Conservation (phyloP, 768 basidiomycete genomes). For the Chalciporus pseudorubinellus region DNA sequence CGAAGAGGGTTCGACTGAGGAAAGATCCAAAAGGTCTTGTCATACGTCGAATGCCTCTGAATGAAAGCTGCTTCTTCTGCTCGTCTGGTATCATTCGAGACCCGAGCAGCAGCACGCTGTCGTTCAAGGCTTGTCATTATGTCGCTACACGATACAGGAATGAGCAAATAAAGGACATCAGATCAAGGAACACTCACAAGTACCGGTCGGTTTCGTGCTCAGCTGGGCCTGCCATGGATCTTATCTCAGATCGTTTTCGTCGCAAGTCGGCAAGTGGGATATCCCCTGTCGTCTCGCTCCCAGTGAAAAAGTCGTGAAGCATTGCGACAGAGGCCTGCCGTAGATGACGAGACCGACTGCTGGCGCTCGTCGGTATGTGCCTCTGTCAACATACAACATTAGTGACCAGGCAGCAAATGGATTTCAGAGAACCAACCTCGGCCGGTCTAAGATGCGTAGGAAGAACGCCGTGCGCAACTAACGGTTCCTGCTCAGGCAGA, state of each 20-base stretch:
- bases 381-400: conserved; percentile 17
- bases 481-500: conserved; percentile 73
- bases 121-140: conserved; percentile 62
- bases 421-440: conserved; percentile 27
- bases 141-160: conserved; percentile 45
- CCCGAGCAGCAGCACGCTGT: conserved; percentile 47
- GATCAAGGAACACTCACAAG: conserved; percentile 47
- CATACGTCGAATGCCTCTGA: conserved; percentile 82
- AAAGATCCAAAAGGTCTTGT: conserved; percentile 88
- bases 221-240: conserved; percentile 23
- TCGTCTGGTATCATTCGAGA: conserved; percentile 57
- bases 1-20: conserved; percentile 76
- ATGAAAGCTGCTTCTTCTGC: conserved; percentile 87
- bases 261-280: conserved; percentile 60
- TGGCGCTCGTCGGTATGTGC: conserved; percentile 14
- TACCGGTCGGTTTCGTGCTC: conserved; percentile 72
- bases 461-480: conserved; percentile 59
- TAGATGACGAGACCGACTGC: conserved; percentile 46
- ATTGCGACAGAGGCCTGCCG: conserved; percentile 56
- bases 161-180: conserved; percentile 4
- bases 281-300: conserved; percentile 48
- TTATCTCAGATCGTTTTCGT: conserved; percentile 32
- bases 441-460: conserved; percentile 32
- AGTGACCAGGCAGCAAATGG: conserved; percentile 3
- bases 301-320: conserved; percentile 66